A percentile compares a stretch with the other conserved stretches of the same genome.
These are phyloP conservation scores for Apiotrichum veenhuisii DNA, from an alignment of 1,284 basidiomycete genomes.

Conservation along the genomic window DNA sequence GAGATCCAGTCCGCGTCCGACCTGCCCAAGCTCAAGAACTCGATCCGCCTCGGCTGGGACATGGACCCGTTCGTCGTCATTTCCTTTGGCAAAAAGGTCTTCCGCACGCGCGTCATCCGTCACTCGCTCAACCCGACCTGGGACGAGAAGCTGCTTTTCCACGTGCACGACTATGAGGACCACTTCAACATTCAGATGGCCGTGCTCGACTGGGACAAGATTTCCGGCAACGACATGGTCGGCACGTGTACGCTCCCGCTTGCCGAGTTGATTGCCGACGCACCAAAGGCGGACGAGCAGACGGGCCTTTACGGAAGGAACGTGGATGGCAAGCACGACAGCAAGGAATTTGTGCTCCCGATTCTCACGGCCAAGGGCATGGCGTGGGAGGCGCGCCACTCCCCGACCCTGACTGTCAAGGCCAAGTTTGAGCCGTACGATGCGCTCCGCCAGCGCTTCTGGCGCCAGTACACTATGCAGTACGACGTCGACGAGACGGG, in stretches of 20 bases:
- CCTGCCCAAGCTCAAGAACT: constrained; percentile 78
- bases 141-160: constrained; percentile 95
- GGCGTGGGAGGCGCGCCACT: constrained; percentile 47
- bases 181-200: constrained; percentile 71
- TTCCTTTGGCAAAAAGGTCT: constrained; percentile 95
- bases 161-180: constrained; percentile 82
- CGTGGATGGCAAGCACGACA: constrained; percentile 57
- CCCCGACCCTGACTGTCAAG: constrained; percentile 53
- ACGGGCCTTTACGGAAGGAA: constrained; percentile 68
- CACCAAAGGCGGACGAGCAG: constrained; percentile 65
- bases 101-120: constrained; percentile 83
- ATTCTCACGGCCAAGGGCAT: constrained; percentile 44
- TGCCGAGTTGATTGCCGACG: constrained; percentile 64
- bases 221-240: constrained; percentile 81
- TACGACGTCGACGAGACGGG: constrained; percentile 86
- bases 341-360: constrained; percentile 62
- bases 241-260: constrained; percentile 70
- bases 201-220: constrained; percentile 83
- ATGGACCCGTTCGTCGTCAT: constrained; percentile 98
- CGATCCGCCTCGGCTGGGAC: constrained; percentile 55
- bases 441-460: constrained; percentile 83
- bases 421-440: constrained; percentile 95
- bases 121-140: constrained; percentile 86
- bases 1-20: constrained; percentile 69
- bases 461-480: constrained; percentile 82